Base-by-base conservation (phyloP, 345 rosid genomes). In the Hypericum androsaemum region DNA sequence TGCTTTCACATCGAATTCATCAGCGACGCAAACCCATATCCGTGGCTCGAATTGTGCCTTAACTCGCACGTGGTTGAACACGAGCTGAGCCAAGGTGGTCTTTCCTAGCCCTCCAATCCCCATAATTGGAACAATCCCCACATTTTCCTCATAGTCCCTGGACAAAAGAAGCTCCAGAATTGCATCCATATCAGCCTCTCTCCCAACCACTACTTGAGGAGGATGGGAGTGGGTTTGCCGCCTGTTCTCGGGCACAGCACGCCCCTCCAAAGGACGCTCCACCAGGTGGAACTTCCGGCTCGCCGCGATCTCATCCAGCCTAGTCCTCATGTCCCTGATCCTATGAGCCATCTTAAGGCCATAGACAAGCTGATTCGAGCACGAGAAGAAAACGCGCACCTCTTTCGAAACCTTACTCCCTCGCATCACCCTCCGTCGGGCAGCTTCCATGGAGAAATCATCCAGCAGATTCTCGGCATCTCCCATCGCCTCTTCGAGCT, bases 1-100 rank as follows among this genome's bases (percentile, higher is more conserved):
- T 22, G 42, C 16, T 38, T 10, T 42, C n/a, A 58, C 65, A 8
- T 62, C 67, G 57, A 67, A 62, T 11, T 7, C 17, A 13, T 46
- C 22, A 46, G 49, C 14, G 7, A 46, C 47, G 13, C 22, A 46
- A 0, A 46, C 47, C 47, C 47, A 44, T 12, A 8, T 12, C 10
- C 7, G n/a, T 12, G 15, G 15, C 6, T 44, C 47, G 15, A 44
- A 44, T 12, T 10, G 3, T 5, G 7, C n/a, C 13, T 44, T 8
- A 16, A 44, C 12, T 44, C 12, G 1, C 7, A 5, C 12, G 13
- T 44, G 15, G 15, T 44, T 44, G 47, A 12, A 44, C n/a, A 44
- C 15, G 7, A 9, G 12, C 10, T 44, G 47, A 12, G 47, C 47
- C 47, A 44, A 7, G 0, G 47, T 44, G n/a, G 47, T 44, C 47